These are phyloP conservation scores for Phragmites australis DNA, from an alignment of 176 grass and related monocot genomes.

Conservation along the genomic window DNA sequence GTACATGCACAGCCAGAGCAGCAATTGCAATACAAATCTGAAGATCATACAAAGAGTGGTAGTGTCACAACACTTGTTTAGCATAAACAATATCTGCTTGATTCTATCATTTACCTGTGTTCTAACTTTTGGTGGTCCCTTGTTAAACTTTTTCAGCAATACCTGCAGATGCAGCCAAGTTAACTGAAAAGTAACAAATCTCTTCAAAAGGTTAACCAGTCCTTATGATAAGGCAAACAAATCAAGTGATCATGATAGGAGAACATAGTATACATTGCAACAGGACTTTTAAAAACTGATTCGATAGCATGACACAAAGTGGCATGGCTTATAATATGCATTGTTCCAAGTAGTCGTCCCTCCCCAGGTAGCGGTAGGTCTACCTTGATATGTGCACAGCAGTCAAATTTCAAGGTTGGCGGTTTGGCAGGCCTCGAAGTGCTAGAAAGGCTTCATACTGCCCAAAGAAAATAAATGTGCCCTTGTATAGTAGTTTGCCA, in stretches of 20 bases:
- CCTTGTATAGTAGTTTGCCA: conserved; percentile 5
- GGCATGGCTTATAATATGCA: conserved; percentile 3
- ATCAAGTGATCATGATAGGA: not conserved
- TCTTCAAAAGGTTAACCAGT: conserved; percentile 1
- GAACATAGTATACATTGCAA: conserved; percentile 16
- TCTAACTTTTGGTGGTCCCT: conserved; percentile 92
- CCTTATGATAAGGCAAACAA: conserved; percentile 6
- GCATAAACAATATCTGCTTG: conserved; percentile 29
- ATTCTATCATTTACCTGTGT: conserved; percentile 71
- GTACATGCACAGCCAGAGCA: conserved; percentile 94
- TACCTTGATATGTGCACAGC: not conserved
- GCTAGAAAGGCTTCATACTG: not conserved
- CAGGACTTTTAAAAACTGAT: not conserved
- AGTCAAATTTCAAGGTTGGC: not conserved
- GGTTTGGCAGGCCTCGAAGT: not conserved
- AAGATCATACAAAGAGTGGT: conserved; percentile 35
- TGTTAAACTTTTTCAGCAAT: conserved; percentile 85
- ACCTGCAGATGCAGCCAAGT: conserved; percentile 47
- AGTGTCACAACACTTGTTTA: conserved; percentile 27
- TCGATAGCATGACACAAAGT: conserved; percentile 3
- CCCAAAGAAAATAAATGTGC: not conserved
- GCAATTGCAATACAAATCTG: conserved; percentile 98
- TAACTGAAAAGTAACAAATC: not conserved
- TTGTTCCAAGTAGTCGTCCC: not conserved
- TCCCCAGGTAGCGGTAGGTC: conserved; percentile 2